phyloP scores from a whole-genome alignment of 2,329 filamentous ascomycete genomes.

The Calonectria pteridis region DNA sequence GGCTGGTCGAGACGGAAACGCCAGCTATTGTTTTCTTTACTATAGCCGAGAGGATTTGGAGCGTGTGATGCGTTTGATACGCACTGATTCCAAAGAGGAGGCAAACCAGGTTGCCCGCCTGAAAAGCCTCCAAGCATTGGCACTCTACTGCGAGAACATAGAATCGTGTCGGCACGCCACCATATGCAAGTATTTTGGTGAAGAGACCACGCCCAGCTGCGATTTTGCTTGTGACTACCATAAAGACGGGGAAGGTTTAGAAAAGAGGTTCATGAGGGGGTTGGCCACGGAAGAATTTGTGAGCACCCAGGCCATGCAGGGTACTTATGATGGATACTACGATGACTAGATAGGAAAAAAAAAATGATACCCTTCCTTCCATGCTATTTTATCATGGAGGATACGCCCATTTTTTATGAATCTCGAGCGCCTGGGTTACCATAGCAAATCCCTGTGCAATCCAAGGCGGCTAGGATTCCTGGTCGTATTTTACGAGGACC shows the following conservation, averaged over 20 bases:
- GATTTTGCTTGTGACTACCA: constrained; percentile 85
- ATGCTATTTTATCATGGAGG: background rate
- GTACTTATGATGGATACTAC: constrained; percentile 67
- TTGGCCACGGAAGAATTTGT: constrained; percentile 73
- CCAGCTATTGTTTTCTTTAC: constrained; percentile 88
- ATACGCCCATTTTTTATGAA: background rate
- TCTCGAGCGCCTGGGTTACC: background rate
- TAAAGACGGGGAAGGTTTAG: constrained; percentile 73
- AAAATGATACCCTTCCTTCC: background rate
- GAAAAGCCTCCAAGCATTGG: constrained; percentile 75
- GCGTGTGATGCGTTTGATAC: constrained; percentile 71
- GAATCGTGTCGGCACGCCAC: constrained; percentile 79
- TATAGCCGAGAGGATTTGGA: constrained; percentile 91
- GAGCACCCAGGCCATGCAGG: constrained; percentile 71
- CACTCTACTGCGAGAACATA: constrained; percentile 85
- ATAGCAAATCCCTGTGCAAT: background rate
- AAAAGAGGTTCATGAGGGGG: constrained; percentile 67
- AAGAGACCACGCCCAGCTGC: constrained; percentile 69
- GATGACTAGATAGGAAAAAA: constrained; percentile 54
- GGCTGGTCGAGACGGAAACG: constrained; percentile 90
- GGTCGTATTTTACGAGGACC: background rate
- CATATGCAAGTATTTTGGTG: constrained; percentile 84
- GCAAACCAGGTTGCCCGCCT: constrained; percentile 64
- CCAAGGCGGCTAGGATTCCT: background rate
- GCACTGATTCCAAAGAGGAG: constrained; percentile 58